Percentiles rank a stretch among this genome's conserved stretches.
These are phyloP conservation scores for Sporisorium exsertum DNA, from an alignment of 1,284 basidiomycete genomes.

Conservation along the genomic window DNA sequence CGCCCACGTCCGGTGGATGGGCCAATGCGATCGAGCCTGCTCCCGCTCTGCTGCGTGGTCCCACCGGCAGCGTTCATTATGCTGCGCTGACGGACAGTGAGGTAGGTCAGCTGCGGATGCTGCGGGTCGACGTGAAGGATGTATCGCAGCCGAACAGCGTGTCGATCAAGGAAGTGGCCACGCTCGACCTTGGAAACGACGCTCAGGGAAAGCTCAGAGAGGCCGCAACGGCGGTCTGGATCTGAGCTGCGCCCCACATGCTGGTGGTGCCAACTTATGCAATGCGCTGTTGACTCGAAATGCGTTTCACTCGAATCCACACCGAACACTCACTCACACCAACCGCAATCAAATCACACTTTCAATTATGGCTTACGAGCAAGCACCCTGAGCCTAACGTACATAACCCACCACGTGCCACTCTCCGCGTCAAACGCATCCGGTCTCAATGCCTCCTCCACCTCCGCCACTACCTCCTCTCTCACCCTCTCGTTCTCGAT, in stretches of 20 bases:
- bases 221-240: constrained; percentile 53
- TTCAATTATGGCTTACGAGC: constrained; percentile 13
- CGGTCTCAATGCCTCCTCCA: constrained; percentile 18
- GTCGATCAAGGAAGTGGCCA: constrained; percentile 60
- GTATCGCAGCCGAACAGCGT: neutral
- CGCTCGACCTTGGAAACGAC: constrained; percentile 45
- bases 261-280: too few species aligned
- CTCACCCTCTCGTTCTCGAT: constrained; percentile 11
- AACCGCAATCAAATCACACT: neutral
- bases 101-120: constrained; percentile 67
- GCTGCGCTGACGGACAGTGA: constrained; percentile 70
- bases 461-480: constrained; percentile 25
- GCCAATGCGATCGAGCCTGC: constrained; percentile 70
- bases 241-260: constrained; percentile 7
- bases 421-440: constrained; percentile 27
- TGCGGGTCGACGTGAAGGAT: constrained; percentile 54
- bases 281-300: neutral
- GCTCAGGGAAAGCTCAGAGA: constrained; percentile 28
- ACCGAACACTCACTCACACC: neutral
- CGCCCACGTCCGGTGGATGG: constrained; percentile 70
- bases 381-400: constrained; percentile 37
- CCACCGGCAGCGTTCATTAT: constrained; percentile 48
- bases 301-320: too few species aligned
- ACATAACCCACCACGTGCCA: constrained; percentile 41
- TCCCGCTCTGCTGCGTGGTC: constrained; percentile 48